Evolutionary conservation across 441 rosid genomes (phyloP).

Genomic region (Erodium texanum): DNA sequence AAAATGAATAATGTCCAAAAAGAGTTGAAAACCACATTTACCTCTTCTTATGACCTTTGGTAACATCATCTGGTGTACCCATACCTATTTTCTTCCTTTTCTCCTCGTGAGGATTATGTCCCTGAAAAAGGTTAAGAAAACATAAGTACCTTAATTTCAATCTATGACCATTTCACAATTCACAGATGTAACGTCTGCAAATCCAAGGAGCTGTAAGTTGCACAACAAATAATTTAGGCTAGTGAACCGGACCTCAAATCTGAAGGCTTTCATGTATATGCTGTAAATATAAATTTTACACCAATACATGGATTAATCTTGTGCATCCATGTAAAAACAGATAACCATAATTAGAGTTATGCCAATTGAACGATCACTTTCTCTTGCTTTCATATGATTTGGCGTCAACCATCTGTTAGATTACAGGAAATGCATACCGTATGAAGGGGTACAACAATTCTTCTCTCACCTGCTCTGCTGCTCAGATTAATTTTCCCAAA

Average conservation of each 20-base stretch:
- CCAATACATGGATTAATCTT: background rate
- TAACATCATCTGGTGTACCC: conserved; percentile 19
- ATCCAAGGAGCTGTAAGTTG: background rate
- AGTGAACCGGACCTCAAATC: background rate
- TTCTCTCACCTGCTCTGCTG: background rate
- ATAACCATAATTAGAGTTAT: too few relatives aligned
- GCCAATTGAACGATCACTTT: background rate
- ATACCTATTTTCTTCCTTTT: conserved; percentile 19
- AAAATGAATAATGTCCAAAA: background rate
- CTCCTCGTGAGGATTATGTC: conserved; percentile 18
- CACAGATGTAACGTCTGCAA: background rate
- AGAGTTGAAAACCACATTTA: conserved; percentile 4
- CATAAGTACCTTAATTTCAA: conserved; percentile 8
- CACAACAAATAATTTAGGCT: background rate
- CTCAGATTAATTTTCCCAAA: background rate
- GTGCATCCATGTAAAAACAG: background rate
- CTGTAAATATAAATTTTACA: background rate
- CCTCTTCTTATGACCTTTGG: conserved; percentile 38
- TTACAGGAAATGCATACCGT: background rate
- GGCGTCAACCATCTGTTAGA: background rate
- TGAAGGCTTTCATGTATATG: background rate
- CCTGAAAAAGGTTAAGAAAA: conserved; percentile 23
- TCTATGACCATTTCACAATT: background rate
- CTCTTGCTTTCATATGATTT: background rate
- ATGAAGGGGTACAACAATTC: too few relatives aligned